Percentiles rank a stretch among this genome's conserved stretches.
Evolutionary conservation across 2,329 filamentous ascomycete genomes (phyloP).

Genomic region (Daldinia eschscholtzii): DNA sequence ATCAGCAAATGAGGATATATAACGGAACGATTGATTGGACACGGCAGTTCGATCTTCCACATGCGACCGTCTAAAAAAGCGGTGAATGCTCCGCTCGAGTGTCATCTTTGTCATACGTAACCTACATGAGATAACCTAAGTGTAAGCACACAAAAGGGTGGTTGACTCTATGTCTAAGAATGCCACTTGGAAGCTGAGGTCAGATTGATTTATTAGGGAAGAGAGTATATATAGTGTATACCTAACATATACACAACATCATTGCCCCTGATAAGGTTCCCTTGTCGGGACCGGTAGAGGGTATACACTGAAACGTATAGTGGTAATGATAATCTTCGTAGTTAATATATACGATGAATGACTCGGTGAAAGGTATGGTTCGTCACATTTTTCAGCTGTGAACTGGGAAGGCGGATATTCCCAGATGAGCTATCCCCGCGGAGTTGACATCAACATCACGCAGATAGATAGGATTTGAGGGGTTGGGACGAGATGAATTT

Average conservation of each 20-base stretch:
- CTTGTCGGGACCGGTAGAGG: background rate
- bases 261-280: background rate
- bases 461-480: background rate
- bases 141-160: slow-evolving; percentile 8
- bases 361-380: background rate
- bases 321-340: slow-evolving; percentile 4
- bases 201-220: slow-evolving; percentile 32
- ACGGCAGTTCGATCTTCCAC: slow-evolving; percentile 33
- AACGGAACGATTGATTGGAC: slow-evolving; percentile 24
- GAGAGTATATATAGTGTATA: background rate
- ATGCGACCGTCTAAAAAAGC: slow-evolving; percentile 34
- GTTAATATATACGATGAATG: background rate
- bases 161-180: slow-evolving; percentile 24
- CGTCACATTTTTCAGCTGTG: slow-evolving; percentile 7
- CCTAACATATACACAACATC: slow-evolving; percentile 20
- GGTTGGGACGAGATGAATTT: slow-evolving; percentile 9
- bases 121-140: slow-evolving; percentile 4
- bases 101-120: slow-evolving; percentile 28
- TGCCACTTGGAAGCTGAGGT: slow-evolving; percentile 31
- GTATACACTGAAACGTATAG: slow-evolving; percentile 1
- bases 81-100: slow-evolving; percentile 32
- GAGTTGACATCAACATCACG: slow-evolving; percentile 19
- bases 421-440: slow-evolving; percentile 11
- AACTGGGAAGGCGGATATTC: slow-evolving; percentile 4
- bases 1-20: slow-evolving; percentile 33